Percentiles rank a stretch among this genome's conserved stretches.
Conservation (phyloP, 2,329 filamentous ascomycete genomes). For the Lasiodiplodia sp. region DNA sequence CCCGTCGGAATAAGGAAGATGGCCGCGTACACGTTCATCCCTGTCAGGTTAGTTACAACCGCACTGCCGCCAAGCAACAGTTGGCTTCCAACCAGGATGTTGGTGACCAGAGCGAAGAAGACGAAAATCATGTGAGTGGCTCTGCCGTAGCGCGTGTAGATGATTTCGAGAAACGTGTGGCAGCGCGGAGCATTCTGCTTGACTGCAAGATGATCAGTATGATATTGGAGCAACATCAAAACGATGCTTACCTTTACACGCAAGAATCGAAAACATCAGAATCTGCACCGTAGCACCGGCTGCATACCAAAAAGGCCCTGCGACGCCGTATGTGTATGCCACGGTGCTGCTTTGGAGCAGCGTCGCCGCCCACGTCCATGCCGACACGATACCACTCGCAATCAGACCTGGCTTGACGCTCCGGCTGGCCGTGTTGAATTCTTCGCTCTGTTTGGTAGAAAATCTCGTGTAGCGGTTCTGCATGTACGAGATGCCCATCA, state of each 20-base stretch:
- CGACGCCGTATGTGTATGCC: constrained; percentile 45
- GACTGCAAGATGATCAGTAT: constrained; percentile 44
- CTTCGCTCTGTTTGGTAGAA: constrained; percentile 58
- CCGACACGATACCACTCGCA: constrained; percentile 58
- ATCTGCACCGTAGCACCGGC: constrained; percentile 56
- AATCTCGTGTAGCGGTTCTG: constrained; percentile 43
- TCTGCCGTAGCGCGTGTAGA: constrained; percentile 57
- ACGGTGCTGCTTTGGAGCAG: constrained; percentile 42
- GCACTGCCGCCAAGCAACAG: constrained; percentile 48
- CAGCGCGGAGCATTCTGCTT: constrained; percentile 62
- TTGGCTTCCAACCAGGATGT: constrained; percentile 60
- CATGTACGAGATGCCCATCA: constrained; percentile 48
- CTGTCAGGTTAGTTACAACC: constrained; percentile 52
- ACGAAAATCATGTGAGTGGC: constrained; percentile 62
- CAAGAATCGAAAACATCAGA: constrained; percentile 53
- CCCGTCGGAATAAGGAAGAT: constrained; percentile 54
- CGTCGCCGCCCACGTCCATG: constrained; percentile 39
- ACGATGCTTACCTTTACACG: constrained; percentile 41
- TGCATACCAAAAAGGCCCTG: constrained; percentile 49
- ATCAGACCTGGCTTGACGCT: constrained; percentile 60
- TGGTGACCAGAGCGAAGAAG: constrained; percentile 57
- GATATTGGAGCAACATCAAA: not conserved
- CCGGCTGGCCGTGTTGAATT: constrained; percentile 64
- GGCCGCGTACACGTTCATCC: constrained; percentile 54
- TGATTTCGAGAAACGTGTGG: constrained; percentile 62